Percentiles rank a stretch among this genome's conserved stretches.
phyloP scores from a whole-genome alignment of 176 grass and related monocot species.

The Urochloa ruziziensis region DNA sequence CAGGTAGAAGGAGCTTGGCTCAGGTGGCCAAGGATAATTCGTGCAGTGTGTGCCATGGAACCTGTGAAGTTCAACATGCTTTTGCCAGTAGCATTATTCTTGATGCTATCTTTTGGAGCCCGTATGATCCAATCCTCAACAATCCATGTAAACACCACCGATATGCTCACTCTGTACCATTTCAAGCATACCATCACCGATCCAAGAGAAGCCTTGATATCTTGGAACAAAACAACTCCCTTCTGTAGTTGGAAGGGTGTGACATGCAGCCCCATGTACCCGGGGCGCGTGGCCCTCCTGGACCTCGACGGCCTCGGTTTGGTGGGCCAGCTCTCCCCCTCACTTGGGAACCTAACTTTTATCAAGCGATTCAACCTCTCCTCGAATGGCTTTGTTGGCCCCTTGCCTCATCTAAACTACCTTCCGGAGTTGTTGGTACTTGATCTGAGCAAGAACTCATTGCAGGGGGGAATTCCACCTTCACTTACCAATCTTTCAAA shows the following conservation, averaged over 20 bases:
- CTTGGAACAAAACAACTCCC: background rate
- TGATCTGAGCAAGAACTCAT: background rate
- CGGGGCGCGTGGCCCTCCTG: background rate
- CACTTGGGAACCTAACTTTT: background rate
- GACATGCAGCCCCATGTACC: background rate
- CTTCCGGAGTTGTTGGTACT: background rate
- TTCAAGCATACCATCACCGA: background rate
- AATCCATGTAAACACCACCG: no score
- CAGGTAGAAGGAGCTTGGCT: no score
- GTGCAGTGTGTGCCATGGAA: no score
- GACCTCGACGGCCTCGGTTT: background rate
- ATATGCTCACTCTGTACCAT: background rate
- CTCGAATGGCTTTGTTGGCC: background rate
- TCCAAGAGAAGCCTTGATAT: background rate
- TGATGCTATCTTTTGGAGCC: no score
- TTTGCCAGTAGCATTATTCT: no score
- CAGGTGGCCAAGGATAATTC: no score
- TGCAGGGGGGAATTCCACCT: background rate
- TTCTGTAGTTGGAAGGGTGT: background rate
- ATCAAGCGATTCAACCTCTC: background rate
- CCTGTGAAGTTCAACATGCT: no score
- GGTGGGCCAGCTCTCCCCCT: background rate
- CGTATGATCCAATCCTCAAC: no score
- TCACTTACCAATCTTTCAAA: background rate
- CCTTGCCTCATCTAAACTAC: background rate